These are phyloP conservation scores for Paraphaeosphaeria sporulosa DNA, from an alignment of 2,329 filamentous ascomycete genomes.

Conservation along the genomic window DNA sequence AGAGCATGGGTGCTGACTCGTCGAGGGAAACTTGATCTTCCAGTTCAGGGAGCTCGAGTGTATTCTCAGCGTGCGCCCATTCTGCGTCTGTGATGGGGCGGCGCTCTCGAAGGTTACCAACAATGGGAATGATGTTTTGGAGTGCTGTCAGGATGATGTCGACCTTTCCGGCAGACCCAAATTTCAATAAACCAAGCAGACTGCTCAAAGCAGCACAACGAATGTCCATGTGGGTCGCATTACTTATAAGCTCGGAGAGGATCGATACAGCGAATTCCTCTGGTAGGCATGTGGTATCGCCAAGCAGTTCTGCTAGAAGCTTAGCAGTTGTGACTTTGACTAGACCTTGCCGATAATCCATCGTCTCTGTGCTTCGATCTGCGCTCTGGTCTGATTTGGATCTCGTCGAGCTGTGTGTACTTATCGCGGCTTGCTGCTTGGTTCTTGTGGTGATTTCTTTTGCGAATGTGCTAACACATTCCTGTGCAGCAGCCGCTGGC, in stretches of 20 bases:
- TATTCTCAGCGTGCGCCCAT: conserved; percentile 39
- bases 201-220: conserved; percentile 43
- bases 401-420: not conserved
- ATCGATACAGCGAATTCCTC: conserved; percentile 38
- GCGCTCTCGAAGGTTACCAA: conserved; percentile 47
- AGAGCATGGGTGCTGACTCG: conserved; percentile 14
- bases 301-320: conserved; percentile 50
- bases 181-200: conserved; percentile 39
- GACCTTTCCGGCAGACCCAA: not conserved
- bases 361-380: conserved; percentile 4
- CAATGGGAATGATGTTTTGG: conserved; percentile 40
- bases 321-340: conserved; percentile 56
- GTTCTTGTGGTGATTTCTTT: conserved; percentile 39
- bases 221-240: conserved; percentile 49
- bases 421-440: conserved; percentile 28
- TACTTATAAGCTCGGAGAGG: conserved; percentile 38
- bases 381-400: not conserved
- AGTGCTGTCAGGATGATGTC: conserved; percentile 34
- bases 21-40: not conserved
- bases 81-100: conserved; percentile 35
- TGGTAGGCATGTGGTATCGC: conserved; percentile 43
- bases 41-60: conserved; percentile 19
- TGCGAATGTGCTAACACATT: conserved; percentile 39
- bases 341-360: conserved; percentile 3
- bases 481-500: conserved; percentile 36